Percentiles rank a stretch among this genome's conserved stretches.
Conservation (phyloP, 208 protist genomes). For the Leishmania gerbilli region DNA sequence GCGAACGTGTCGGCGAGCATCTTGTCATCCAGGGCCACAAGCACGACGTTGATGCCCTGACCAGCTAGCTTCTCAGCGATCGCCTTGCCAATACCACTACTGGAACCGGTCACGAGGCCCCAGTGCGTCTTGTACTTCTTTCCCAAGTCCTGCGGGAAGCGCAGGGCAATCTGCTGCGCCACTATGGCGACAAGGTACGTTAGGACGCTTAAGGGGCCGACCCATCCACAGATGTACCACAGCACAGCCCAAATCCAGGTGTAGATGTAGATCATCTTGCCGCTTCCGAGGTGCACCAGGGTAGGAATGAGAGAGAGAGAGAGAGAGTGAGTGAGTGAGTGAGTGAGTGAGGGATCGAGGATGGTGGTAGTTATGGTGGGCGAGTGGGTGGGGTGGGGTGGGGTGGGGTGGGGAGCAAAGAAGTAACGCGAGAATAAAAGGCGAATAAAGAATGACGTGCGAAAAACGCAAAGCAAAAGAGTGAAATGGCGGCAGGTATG, state of each 20-base stretch:
- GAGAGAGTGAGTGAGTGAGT: too few relatives aligned
- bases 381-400: not conserved
- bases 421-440: not conserved
- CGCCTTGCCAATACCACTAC: conserved; percentile 95
- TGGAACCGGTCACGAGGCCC: conserved; percentile 93
- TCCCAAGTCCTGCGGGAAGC: conserved; percentile 75
- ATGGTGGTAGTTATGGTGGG: not conserved
- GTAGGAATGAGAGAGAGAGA: not conserved
- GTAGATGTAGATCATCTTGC: conserved; percentile 71
- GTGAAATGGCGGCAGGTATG: conserved; percentile 20
- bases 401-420: not conserved
- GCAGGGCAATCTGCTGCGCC: conserved; percentile 61
- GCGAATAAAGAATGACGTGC: not conserved
- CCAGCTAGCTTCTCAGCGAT: conserved; percentile 93
- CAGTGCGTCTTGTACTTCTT: conserved; percentile 83
- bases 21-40: conserved; percentile 90
- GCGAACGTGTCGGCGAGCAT: conserved; percentile 77
- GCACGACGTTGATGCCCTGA: conserved; percentile 91
- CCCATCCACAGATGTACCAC: conserved; percentile 62
- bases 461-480: not conserved
- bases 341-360: not conserved
- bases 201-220: conserved; percentile 78
- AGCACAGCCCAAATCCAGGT: conserved; percentile 57
- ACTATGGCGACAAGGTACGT: conserved; percentile 59
- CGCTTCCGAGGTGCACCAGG: not conserved